Percentiles rank a stretch among this genome's conserved stretches.
phyloP scores from a whole-genome alignment of 2,329 filamentous ascomycete genomes.

The Cladophialophora exuberans region DNA sequence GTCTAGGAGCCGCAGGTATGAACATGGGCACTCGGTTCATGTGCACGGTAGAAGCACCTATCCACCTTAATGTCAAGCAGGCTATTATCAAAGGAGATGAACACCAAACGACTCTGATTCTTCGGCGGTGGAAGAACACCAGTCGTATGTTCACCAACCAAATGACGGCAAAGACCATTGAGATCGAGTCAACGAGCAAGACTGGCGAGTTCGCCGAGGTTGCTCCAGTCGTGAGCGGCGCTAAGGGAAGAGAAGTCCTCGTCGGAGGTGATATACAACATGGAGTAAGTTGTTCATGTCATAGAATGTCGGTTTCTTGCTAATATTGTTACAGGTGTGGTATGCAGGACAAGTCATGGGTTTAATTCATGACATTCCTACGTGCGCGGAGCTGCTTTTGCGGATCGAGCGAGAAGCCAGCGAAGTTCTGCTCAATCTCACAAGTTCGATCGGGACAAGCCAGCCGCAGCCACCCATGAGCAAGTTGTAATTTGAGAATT shows the following conservation, averaged over 20 bases:
- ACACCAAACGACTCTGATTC: conserved; percentile 85
- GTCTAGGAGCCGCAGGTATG: conserved; percentile 87
- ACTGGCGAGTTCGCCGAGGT: conserved; percentile 90
- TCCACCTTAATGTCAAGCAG: conserved; percentile 92
- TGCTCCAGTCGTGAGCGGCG: conserved; percentile 82
- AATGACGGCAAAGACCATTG: conserved; percentile 76
- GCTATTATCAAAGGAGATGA: conserved; percentile 86
- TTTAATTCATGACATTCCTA: conserved; percentile 68
- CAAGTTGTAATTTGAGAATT: conserved; percentile 19
- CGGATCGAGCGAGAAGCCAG: conserved; percentile 79
- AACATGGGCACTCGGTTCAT: conserved; percentile 99
- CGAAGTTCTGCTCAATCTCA: conserved; percentile 41
- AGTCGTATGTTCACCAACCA: conserved; percentile 87
- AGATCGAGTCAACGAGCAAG: conserved; percentile 79
- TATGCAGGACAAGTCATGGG: conserved; percentile 95
- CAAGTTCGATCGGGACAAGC: conserved; percentile 60
- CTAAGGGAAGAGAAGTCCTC: conserved; percentile 89
- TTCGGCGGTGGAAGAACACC: conserved; percentile 93
- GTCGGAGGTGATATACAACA: conserved; percentile 88
- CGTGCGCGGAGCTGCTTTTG: conserved; percentile 66
- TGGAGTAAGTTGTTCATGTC: conserved; percentile 60
- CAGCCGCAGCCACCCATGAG: conserved; percentile 24
- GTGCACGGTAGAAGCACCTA: conserved; percentile 90
- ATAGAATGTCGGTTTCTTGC: neutral
- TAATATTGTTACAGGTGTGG: conserved; percentile 56